These are phyloP conservation scores for Striga hermonthica DNA, from an alignment of 305 asterid genomes.

Conservation along the genomic window DNA sequence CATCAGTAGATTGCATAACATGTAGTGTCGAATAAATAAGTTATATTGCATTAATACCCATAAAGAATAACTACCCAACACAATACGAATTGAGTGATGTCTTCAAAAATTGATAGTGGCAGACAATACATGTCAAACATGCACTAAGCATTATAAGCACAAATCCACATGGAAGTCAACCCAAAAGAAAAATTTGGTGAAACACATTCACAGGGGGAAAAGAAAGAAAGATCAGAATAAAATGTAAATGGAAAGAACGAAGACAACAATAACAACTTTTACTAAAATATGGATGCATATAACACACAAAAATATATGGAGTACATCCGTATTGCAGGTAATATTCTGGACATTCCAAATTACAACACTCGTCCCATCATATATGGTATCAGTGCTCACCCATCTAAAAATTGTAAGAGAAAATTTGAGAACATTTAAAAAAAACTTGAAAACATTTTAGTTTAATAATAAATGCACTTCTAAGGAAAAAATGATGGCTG, in stretches of 20 bases:
- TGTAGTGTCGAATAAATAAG: not conserved
- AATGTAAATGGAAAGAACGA: not conserved
- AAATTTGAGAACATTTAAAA: not conserved
- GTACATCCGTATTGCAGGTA: not conserved
- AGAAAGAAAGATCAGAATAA: not conserved
- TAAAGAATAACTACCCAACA: slow-evolving; percentile 25
- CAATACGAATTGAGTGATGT: slow-evolving; percentile 15
- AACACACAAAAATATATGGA: slow-evolving; percentile 2
- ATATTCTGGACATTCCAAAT: slow-evolving; percentile 8
- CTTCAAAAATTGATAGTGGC: slow-evolving; percentile 5
- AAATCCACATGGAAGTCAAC: slow-evolving; percentile 7
- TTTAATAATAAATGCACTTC: slow-evolving; percentile 12
- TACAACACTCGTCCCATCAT: slow-evolving; percentile 24
- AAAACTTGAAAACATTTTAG: slow-evolving; percentile 11
- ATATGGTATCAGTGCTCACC: slow-evolving; percentile 21
- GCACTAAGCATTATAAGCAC: slow-evolving; percentile 19
- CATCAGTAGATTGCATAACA: slow-evolving; percentile 15
- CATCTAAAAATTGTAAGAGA: slow-evolving; percentile 14
- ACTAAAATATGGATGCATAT: slow-evolving; percentile 24
- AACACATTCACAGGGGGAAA: not conserved
- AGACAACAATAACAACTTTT: not conserved
- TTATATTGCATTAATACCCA: slow-evolving; percentile 18
- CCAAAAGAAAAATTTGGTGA: slow-evolving; percentile 9
- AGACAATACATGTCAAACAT: slow-evolving; percentile 8
- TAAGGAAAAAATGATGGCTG: not conserved